Percentiles rank a stretch among this genome's conserved stretches.
phyloP scores from a whole-genome alignment of 192 early-diverging fungal genomes.

The Spizellomyces punctatus region DNA sequence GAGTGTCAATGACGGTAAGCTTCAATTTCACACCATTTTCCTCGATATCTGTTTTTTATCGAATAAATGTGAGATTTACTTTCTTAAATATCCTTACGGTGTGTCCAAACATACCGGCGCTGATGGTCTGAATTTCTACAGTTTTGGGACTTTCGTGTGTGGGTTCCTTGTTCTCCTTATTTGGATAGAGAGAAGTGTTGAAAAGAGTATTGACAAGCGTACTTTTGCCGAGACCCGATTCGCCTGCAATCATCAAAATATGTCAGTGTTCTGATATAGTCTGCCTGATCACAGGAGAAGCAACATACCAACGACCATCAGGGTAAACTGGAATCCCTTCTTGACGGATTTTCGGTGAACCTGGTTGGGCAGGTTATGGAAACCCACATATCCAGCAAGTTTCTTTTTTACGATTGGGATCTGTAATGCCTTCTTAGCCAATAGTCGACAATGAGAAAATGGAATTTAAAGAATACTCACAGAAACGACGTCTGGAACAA shows the following conservation, averaged over 20 bases:
- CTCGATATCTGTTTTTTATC: constrained; percentile 67
- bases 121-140: constrained; percentile 60
- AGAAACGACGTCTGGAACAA: constrained; percentile 4
- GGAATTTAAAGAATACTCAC: not conserved
- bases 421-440: constrained; percentile 9
- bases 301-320: constrained; percentile 62
- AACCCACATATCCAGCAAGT: constrained; percentile 55
- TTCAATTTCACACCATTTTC: constrained; percentile 98
- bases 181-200: constrained; percentile 79
- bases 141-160: constrained; percentile 67
- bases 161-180: constrained; percentile 74
- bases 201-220: constrained; percentile 68
- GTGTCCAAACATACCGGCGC: constrained; percentile 39
- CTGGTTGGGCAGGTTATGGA: constrained; percentile 62
- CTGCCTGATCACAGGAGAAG: not conserved
- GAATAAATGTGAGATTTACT: not conserved
- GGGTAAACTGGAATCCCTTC: constrained; percentile 88
- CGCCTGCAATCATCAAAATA: constrained; percentile 30
- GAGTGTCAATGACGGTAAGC: constrained; percentile 96
- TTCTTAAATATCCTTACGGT: not conserved
- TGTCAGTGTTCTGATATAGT: constrained; percentile 9
- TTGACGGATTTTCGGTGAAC: constrained; percentile 91
- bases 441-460: not conserved
- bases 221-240: constrained; percentile 66
- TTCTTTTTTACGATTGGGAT: constrained; percentile 60